Evolutionary conservation across 108 stramenopile genomes (phyloP).

Genomic region (Nitzschia inconspicua): DNA sequence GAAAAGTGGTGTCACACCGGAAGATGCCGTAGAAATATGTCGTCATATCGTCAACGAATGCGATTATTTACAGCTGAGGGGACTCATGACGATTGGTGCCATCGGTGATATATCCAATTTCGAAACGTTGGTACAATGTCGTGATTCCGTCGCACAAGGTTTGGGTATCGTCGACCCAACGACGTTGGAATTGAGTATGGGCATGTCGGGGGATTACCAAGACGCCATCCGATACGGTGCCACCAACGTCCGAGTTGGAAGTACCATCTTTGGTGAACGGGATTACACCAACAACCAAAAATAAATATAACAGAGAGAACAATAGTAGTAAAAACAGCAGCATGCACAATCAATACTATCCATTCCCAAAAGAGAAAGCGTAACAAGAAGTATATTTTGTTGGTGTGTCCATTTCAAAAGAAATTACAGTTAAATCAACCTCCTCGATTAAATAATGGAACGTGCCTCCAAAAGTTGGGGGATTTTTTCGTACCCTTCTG

Average conservation of each 20-base stretch:
- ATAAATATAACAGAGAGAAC: too few relatives aligned
- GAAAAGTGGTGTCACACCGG: constrained; percentile 83
- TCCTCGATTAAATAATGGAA: too few relatives aligned
- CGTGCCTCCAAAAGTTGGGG: too few relatives aligned
- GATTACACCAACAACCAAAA: constrained; percentile 87
- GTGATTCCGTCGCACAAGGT: constrained; percentile 47
- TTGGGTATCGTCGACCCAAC: constrained; percentile 36
- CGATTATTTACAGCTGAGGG: constrained; percentile 68
- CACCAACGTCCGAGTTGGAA: constrained; percentile 94
- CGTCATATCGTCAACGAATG: constrained; percentile 70
- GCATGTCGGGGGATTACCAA: constrained; percentile 97
- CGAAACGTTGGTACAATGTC: constrained; percentile 58
- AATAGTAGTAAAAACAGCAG: too few relatives aligned
- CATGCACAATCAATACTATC: too few relatives aligned
- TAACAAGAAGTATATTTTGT: too few relatives aligned
- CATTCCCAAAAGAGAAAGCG: too few relatives aligned
- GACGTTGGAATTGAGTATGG: constrained; percentile 92
- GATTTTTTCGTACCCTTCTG: too few relatives aligned
- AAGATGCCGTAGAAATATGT: constrained; percentile 52
- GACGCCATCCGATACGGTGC: constrained; percentile 91
- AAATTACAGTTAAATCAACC: too few relatives aligned
- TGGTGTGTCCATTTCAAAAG: too few relatives aligned
- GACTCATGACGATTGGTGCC: constrained; percentile 99
- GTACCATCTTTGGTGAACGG: constrained; percentile 95
- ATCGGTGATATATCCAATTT: constrained; percentile 85